These are phyloP conservation scores for Trichosanthes truncata DNA, from an alignment of 306 rosid species.

Conservation along the genomic window DNA sequence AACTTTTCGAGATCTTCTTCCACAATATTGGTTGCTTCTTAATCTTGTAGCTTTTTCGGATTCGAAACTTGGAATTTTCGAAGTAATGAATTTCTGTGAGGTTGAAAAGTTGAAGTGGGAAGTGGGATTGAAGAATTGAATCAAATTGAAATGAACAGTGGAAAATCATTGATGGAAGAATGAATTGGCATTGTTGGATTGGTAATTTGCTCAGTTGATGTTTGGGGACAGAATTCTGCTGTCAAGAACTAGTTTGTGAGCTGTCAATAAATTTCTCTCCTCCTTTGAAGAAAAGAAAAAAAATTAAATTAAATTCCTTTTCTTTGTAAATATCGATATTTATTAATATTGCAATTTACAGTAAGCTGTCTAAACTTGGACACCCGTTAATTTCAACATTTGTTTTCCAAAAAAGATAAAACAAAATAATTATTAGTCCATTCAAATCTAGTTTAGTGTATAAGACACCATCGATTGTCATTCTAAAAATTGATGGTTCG, in stretches of 20 bases:
- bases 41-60: conserved; percentile 4
- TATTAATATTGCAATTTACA: too few relatives aligned
- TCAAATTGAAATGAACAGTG: not conserved
- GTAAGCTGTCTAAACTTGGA: too few relatives aligned
- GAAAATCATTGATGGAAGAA: not conserved
- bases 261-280: not conserved
- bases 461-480: too few relatives aligned
- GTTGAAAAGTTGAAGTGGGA: not conserved
- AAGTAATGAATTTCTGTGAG: not conserved
- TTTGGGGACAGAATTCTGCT: not conserved
- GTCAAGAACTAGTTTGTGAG: conserved; percentile 3
- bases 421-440: too few relatives aligned
- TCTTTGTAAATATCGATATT: not conserved
- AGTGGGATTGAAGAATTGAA: conserved; percentile 7
- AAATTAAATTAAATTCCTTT: not conserved
- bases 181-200: conserved; percentile 1
- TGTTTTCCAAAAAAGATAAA: too few relatives aligned
- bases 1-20: conserved; percentile 3
- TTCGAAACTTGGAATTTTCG: not conserved
- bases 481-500: too few relatives aligned
- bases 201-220: not conserved
- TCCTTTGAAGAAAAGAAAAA: not conserved
- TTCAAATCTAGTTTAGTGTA: too few relatives aligned
- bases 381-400: too few relatives aligned
- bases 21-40: conserved; percentile 5